Base-by-base conservation (phyloP, 345 rosid species). In the Eucalyptus polybractea region DNA sequence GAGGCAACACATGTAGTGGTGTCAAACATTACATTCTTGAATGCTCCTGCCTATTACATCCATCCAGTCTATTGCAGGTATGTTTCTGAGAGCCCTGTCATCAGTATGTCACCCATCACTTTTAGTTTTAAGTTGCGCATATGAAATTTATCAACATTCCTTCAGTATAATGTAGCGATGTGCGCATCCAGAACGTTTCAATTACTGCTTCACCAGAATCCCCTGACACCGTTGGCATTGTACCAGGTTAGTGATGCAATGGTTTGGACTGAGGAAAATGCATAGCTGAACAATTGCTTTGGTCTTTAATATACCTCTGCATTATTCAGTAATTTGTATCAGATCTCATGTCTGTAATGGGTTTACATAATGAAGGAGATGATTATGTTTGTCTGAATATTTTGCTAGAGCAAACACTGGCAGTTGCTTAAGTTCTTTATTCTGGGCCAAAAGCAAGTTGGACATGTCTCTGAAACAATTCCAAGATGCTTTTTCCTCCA, bases 11-110 rank as follows among this genome's bases (percentile, higher is more conserved):
- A 89, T 72, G 87, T 97, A 19, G 92, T 94, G 29, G 94, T 97
- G 47, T 95, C 99, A 15, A 97, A 97, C 89, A 91, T 97, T 88
- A 96, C 99, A 40, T 95, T 97, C 91, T 65, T 94, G 87, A 95
- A 97, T 91, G 96, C 98, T 49, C 99, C 99, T 85, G 94, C 98
- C 21, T 92, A 94, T 92, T 91, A 93, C 92, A 95, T 97, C 72
- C 99, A 97, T 90, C 98, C 99, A 51, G 98, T 97, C 42, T 96
- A 96, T 89, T 96, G 99, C 91, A 97, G 98, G 97, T 94, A 89
- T 86, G 90, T 91, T 87, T 10, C 4, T 40, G 13, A 42, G 80
- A 88, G 31, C 49, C n/a, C 13, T 83, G 19, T 17, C 3, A 2
- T 69, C 13, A 2, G 17, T 67, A 44, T 72, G 81, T 72, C 81